Conservation (phyloP, 495 filamentous ascomycete species). For the Penicillium bialowiezense region DNA sequence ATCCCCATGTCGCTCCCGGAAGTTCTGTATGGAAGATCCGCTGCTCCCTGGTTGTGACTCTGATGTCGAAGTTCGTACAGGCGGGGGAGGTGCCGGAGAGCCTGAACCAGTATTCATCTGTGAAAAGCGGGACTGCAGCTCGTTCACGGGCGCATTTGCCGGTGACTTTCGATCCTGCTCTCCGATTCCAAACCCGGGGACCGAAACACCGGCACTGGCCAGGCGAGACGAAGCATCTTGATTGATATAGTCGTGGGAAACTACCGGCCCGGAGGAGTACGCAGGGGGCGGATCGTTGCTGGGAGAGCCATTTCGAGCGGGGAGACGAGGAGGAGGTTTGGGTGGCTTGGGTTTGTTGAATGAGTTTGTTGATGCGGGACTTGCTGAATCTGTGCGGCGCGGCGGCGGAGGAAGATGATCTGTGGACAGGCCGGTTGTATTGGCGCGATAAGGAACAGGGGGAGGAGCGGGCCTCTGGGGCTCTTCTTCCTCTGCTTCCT, state of each 20-base stretch:
- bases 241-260: conserved; percentile 54
- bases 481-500: conserved; percentile 31
- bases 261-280: conserved; percentile 37
- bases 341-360: conserved; percentile 46
- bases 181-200: conserved; percentile 78
- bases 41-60: conserved; percentile 38
- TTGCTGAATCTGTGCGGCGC: conserved; percentile 48
- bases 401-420: conserved; percentile 71
- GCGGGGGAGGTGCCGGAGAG: conserved; percentile 26
- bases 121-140: conserved; percentile 68
- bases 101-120: conserved; percentile 43
- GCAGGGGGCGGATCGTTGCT: conserved; percentile 52
- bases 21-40: conserved; percentile 52
- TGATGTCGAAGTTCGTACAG: conserved; percentile 48
- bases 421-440: conserved; percentile 71
- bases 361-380: conserved; percentile 28
- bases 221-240: conserved; percentile 66
- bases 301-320: conserved; percentile 60
- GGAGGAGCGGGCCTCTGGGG: conserved; percentile 46
- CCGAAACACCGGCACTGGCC: conserved; percentile 73
- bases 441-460: conserved; percentile 63
- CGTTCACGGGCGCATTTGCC: conserved; percentile 47
- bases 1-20: conserved; percentile 67
- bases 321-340: conserved; percentile 68
- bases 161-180: conserved; percentile 10